Evolutionary conservation across 306 rosid genomes (phyloP).

Genomic region (Betula pendula): DNA sequence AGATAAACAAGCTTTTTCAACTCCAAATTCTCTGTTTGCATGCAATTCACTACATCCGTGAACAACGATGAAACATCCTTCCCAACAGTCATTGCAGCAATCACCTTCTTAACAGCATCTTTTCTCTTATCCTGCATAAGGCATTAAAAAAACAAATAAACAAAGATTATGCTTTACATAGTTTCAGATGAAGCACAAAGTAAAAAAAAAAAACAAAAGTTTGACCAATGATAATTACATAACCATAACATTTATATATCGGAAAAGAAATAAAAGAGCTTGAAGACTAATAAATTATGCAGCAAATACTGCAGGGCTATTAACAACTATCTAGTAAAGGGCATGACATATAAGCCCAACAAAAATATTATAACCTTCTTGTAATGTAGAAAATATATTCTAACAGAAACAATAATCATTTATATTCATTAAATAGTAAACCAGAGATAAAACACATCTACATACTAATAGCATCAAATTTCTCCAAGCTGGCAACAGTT

Average conservation of each 20-base stretch:
- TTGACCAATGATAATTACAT: not conserved
- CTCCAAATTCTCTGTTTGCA: constrained; percentile 99
- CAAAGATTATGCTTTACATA: constrained; percentile 14
- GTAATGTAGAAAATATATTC: too few relatives aligned
- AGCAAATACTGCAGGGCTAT: not conserved
- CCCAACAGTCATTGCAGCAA: constrained; percentile 99
- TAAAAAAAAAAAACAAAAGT: not conserved
- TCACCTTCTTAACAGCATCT: constrained; percentile 99
- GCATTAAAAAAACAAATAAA: not conserved
- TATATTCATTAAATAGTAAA: not conserved
- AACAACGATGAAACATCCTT: constrained; percentile 97
- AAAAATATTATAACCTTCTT: not conserved
- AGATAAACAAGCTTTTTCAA: constrained; percentile 93
- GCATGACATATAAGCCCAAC: not conserved
- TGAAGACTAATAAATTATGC: not conserved
- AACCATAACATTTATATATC: not conserved
- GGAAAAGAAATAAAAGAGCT: too few relatives aligned
- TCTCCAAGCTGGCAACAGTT: not conserved
- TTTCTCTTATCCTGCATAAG: constrained; percentile 85
- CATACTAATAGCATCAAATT: not conserved
- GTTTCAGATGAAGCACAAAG: not conserved
- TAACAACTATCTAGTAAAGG: not conserved
- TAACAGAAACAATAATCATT: not conserved
- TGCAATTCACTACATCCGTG: constrained; percentile 96
- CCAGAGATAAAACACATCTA: not conserved